Conservation (phyloP, 441 rosid genomes). For the Populus tomentosa region DNA sequence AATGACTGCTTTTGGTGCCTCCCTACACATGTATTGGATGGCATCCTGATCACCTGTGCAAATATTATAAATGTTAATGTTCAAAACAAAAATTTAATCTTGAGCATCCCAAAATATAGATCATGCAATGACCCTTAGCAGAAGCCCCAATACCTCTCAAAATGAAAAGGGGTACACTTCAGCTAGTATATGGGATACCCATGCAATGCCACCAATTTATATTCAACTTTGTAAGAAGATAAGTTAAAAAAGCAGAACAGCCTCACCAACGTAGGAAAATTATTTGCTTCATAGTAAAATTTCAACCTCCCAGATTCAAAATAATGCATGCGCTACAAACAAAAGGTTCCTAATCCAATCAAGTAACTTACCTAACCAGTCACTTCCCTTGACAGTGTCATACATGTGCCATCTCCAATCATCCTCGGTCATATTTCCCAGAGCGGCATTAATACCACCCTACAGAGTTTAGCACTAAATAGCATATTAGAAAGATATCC, state of each 20-base stretch:
- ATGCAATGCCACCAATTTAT: not conserved
- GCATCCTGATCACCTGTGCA: conserved; percentile 97
- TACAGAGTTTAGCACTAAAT: conserved; percentile 20
- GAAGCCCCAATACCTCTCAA: not conserved
- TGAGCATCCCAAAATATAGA: not conserved
- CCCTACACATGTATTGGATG: conserved; percentile 95
- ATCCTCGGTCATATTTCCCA: conserved; percentile 94
- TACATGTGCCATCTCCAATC: conserved; percentile 99
- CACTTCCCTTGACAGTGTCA: conserved; percentile 98
- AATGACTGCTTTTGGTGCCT: conserved; percentile 97
- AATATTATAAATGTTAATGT: not conserved
- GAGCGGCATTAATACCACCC: conserved; percentile 98
- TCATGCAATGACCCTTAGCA: not conserved
- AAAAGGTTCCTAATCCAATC: not conserved
- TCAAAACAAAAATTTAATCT: not conserved
- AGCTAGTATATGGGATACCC: not conserved
- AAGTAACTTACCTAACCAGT: conserved; percentile 73
- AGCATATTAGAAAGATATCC: conserved; percentile 1
- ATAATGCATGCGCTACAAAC: not conserved
- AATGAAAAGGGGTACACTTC: not conserved
- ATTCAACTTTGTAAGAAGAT: not conserved
- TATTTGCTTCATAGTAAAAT: not conserved
- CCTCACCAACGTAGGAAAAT: not conserved
- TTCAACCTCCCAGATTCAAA: not conserved
- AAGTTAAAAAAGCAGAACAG: not conserved